Evolutionary conservation across 1,139 yeast genomes (phyloP), one percentile per base, ranked within the genome.

Genomic region (Torulaspora pretoriensis): DNA sequence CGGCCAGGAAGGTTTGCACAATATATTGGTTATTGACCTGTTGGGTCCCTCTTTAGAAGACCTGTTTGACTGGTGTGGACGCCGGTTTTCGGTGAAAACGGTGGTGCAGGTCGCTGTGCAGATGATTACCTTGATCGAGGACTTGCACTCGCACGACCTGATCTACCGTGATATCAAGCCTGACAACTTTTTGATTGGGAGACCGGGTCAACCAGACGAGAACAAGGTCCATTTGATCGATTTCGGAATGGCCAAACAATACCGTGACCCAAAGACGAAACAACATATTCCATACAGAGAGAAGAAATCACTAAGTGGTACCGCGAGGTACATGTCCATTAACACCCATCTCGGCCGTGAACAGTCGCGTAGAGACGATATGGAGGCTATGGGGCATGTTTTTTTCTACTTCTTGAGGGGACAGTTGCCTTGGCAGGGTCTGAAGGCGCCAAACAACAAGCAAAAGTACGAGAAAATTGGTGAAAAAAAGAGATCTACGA

Each of bases 341-440:
- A 92, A 92, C 67, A 92, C 98, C 25, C 98, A 92, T 70, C 75
- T 92, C 64, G 98, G 98, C 42, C 86, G 92, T 58, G 98, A 92
- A 68, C 98, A 92, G 68, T 82, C 89, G 51, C 82, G 98, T 69
- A 80, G 98, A 65, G 98, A 92, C 68, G 98, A 92, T 68, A 78
- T 92, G 69, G 98, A 92, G 70, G 83, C 95, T 54, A 77, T 92
- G 67, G 97, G 97, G 33, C 92, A 92, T 66, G 97, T 92, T 35
- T 79, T 92, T 62, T 88, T 92, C 60, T 92, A 92, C 70, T 92
- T 92, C 66, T 82, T 95, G 67, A 80, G 96, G 52, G 98, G 98
- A 32, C 86, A 94, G 17, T 74, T 92, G 62, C 98, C 98, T 43
- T 92, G 98, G 98, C 98, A 92, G 71, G 98, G 98, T 10, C 78